Evolutionary conservation across 306 rosid species (phyloP).

Genomic region (Rosa persica): DNA sequence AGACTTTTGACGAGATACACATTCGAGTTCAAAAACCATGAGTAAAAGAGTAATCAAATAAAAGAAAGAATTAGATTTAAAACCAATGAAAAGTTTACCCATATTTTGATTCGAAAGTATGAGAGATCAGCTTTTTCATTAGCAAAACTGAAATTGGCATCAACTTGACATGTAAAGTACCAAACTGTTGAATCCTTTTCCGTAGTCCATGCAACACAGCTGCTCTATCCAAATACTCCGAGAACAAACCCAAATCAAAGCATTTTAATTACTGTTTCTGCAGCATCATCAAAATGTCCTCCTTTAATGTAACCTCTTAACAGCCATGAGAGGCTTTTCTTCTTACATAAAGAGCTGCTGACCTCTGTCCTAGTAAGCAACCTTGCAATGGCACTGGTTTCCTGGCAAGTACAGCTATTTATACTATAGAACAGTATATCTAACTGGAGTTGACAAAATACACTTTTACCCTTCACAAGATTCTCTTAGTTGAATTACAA

Average conservation of each 20-base stretch:
- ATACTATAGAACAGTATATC: too few relatives aligned
- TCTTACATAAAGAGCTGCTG: slow-evolving; percentile 56
- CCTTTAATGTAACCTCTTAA: slow-evolving; percentile 92
- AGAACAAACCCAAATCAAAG: slow-evolving; percentile 66
- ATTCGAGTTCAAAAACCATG: too few relatives aligned
- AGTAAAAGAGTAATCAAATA: too few relatives aligned
- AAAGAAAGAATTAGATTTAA: too few relatives aligned
- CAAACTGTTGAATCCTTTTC: slow-evolving; percentile 62
- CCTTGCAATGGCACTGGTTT: slow-evolving; percentile 54
- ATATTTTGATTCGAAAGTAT: too few relatives aligned
- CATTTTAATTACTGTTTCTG: slow-evolving; percentile 80
- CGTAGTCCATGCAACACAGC: slow-evolving; percentile 84
- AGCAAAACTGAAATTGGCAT: too few relatives aligned
- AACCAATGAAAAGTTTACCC: too few relatives aligned
- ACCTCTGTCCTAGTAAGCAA: slow-evolving; percentile 71
- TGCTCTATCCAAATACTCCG: slow-evolving; percentile 77
- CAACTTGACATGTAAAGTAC: slow-evolving; percentile 49
- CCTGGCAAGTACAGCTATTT: too few relatives aligned
- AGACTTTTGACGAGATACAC: too few relatives aligned
- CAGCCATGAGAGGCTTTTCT: slow-evolving; percentile 86
- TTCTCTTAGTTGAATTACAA: slow-evolving; percentile 73
- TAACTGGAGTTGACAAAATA: too few relatives aligned
- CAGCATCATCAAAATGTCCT: slow-evolving; percentile 81
- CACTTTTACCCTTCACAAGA: too few relatives aligned
- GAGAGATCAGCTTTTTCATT: too few relatives aligned